Evolutionary conservation across 192 early-diverging fungal genomes (phyloP), one percentile per base, ranked within the genome.

Genomic region (Cetraspora pellucida): DNA sequence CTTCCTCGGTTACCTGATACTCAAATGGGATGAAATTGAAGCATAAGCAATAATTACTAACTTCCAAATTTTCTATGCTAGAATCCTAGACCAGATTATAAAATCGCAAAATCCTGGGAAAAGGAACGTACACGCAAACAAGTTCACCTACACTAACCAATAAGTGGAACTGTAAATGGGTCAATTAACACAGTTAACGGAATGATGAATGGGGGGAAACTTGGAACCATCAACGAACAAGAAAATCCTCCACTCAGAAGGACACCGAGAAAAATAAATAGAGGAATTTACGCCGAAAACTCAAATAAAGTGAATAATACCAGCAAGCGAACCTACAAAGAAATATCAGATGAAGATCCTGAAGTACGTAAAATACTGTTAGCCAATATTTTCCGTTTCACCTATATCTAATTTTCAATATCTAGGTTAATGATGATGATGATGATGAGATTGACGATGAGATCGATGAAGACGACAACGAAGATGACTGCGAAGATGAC

Each of bases 21-120:
- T 55, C 69, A 72, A 72, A 72, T 72, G 54, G 54, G 31, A 23
- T 52, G 50, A 72, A 72, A 57, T 30, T 72, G 46, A 72, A 72
- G 21, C 19, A 43, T 72, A 21, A 21, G 19, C 37, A 65, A 65
- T 16, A 44, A 31, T 54, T 55, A 72, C 50, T 72, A 55, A 72
- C 23, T 55, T 43, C 17, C 31, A 72, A 55, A 31, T 54, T 0
- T 71, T 71, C 50, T 54, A 55, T 72, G 28, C 52, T 31, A 72
- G 69, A 30, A 37, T 52, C 69, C 69, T 72, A 52, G 11, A n/a
- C 69, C 49, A 37, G 69, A 72, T 37, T 19, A 25, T 19, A 52
- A 72, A 31, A 43, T 44, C 2, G 50, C 69, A 55, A 72, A 44
- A 30, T 14, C 47, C 2, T 72, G 50, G 69, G 14, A 72, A 72